Evolutionary conservation across 2,329 filamentous ascomycete species (phyloP).

Genomic region (Leptoxyphium fumago): DNA sequence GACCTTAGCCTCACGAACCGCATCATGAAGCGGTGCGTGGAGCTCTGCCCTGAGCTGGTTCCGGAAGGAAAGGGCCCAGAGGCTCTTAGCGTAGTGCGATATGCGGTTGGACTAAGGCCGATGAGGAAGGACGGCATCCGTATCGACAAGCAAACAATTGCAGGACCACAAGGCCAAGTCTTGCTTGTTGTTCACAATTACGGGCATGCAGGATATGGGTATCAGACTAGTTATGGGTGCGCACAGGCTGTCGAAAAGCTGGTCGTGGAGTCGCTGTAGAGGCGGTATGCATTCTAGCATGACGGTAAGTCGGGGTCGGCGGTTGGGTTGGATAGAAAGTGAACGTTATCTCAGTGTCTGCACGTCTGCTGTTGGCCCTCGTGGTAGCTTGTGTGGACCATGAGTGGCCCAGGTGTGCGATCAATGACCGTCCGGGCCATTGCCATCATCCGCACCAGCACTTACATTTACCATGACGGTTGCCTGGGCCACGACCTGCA

Average conservation of each 20-base stretch:
- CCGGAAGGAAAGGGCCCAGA: constrained; percentile 51
- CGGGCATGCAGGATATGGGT: constrained; percentile 68
- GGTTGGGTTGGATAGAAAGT: no score
- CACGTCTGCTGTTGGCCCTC: no score
- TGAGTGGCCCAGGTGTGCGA: no score
- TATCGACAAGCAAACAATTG: constrained; percentile 56
- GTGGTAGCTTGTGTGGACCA: no score
- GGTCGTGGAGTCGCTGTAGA: constrained; percentile 19
- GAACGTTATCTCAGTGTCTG: no score
- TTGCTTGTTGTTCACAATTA: constrained; percentile 68
- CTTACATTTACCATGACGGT: no score
- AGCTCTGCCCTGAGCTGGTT: constrained; percentile 49
- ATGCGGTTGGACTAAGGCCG: constrained; percentile 70
- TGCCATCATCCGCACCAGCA: no score
- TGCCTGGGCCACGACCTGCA: no score
- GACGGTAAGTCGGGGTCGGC: no score
- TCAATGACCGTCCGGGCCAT: no score
- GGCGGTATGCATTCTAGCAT: no score
- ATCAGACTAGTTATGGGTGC: constrained; percentile 32
- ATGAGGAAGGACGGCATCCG: constrained; percentile 58
- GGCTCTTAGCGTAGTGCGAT: constrained; percentile 59
- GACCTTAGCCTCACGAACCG: constrained; percentile 66
- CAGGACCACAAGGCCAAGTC: constrained; percentile 23
- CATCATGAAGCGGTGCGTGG: constrained; percentile 68
- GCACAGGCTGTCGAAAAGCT: constrained; percentile 27